A percentile compares a stretch with the other conserved stretches of the same genome.
phyloP scores from a whole-genome alignment of 352 stramenopile species.

The Phytophthora melonis region DNA sequence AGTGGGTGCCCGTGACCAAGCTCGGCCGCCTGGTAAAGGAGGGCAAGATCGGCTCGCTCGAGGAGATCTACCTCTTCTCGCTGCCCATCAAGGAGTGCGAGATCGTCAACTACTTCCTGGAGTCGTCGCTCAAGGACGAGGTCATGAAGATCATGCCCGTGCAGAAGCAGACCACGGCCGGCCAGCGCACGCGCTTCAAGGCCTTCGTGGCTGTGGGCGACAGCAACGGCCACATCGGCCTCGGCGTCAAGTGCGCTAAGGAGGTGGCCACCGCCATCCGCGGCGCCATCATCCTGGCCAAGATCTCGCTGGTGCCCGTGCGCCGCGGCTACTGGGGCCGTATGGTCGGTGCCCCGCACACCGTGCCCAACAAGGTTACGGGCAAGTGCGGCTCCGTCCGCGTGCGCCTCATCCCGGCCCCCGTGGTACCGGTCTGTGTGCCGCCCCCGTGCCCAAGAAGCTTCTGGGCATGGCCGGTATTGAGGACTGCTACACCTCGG shows the following conservation, averaged over 20 bases:
- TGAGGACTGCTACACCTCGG: constrained; percentile 98
- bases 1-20: constrained; percentile 99
- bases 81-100: constrained; percentile 99
- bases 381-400: constrained; percentile 99
- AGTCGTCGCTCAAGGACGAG: constrained; percentile 99
- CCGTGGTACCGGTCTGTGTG: constrained; percentile 99
- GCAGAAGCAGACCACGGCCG: constrained; percentile 99
- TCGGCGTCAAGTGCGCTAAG: constrained; percentile 99
- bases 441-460: constrained; percentile 98
- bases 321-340: constrained; percentile 99
- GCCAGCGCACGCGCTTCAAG: constrained; percentile 99
- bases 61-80: constrained; percentile 99
- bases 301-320: constrained; percentile 98
- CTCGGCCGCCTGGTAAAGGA: constrained; percentile 99
- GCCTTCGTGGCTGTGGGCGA: constrained; percentile 99
- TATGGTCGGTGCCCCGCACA: constrained; percentile 96
- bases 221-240: constrained; percentile 98
- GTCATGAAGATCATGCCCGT: constrained; percentile 99
- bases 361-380: constrained; percentile 99
- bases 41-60: constrained; percentile 98
- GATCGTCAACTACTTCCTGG: constrained; percentile 99
- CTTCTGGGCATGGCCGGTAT: constrained; percentile 99
- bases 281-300: constrained; percentile 99
- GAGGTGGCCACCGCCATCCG: constrained; percentile 99
- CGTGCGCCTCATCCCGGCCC: constrained; percentile 99